Evolutionary conservation across 148 eudicot species (phyloP), one percentile per base, ranked within the genome.

Genomic region (Rhododendron vialii): DNA sequence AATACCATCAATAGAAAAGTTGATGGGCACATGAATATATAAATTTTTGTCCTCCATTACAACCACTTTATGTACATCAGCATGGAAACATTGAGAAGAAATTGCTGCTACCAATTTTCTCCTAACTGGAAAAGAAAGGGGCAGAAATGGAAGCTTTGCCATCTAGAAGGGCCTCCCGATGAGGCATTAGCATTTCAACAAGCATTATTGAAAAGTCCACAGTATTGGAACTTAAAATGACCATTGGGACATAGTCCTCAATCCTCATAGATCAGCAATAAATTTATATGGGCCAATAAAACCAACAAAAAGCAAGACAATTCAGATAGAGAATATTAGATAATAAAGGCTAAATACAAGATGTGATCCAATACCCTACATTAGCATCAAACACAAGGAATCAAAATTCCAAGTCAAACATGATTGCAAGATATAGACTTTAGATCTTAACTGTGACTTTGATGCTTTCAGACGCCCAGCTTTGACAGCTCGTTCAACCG

Each of bases 381-480:
- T 47, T 33, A 78, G 45, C 35, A 22, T 47, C 84, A 76, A 35
- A 47, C 48, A 61, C 65, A 57, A 61, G 38, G 33, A 78, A 78
- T 57, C 41, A 55, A 47, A 24, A 51, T 41, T 81, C 10, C 77
- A 33, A n/a, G 76, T 33, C 67, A 55, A 33, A 80, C 71, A 50
- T 33, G 67, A 67, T 50, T 41, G 61, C 26, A 82, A 51, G 5
- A n/a, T 43, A 26, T 14, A 48, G 28, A 50, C 26, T 57, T 57
- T 45, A 7, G 81, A 50, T 61, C 93, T 92, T 93, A 93, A 96
- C 99, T 92, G 95, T 81, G 90, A 35, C 61, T 90, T 89, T 89
- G 92, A 89, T 84, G 89, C 73, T 86, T 93, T 93, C 83, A 88
- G 61, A 57, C 87, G 95, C 84, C 83, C 89, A 87, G 87, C 90